A percentile compares a stretch with the other conserved stretches of the same genome.
Evolutionary conservation across 495 filamentous ascomycete species (phyloP).

Genomic region (Neurospora tetrasperma): DNA sequence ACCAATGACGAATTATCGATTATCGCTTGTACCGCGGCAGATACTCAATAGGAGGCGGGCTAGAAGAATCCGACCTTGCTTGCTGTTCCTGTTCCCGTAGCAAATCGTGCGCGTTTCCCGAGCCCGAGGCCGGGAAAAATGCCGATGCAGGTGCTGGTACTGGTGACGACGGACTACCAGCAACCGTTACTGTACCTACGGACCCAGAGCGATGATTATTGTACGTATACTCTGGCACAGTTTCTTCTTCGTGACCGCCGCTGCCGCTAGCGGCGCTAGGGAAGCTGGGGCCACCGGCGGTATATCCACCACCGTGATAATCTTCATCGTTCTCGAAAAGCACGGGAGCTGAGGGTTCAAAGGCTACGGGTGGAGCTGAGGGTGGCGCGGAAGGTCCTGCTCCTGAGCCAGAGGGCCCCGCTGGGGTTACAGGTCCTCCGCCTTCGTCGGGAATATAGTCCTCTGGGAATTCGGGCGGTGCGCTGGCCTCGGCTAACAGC

Average conservation of each 20-base stretch:
- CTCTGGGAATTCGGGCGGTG: slow-evolving; percentile 46
- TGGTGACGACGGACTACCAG: background rate
- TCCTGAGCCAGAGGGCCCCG: slow-evolving; percentile 2
- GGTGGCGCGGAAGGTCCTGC: slow-evolving; percentile 10
- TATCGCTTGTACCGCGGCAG: background rate
- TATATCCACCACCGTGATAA: background rate
- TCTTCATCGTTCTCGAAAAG: slow-evolving; percentile 56
- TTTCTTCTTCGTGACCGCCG: background rate
- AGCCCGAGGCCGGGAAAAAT: background rate
- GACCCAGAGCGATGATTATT: background rate
- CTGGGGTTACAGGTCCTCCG: slow-evolving; percentile 10
- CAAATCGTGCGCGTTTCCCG: background rate
- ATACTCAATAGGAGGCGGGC: background rate
- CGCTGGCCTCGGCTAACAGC: slow-evolving; percentile 60
- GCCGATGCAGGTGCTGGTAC: background rate
- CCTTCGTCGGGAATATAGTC: slow-evolving; percentile 30
- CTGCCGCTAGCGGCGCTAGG: background rate
- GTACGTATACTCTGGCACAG: background rate
- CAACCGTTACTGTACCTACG: background rate
- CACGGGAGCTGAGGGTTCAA: slow-evolving; percentile 54
- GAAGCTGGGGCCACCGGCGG: background rate
- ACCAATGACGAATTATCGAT: background rate
- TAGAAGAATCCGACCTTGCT: background rate
- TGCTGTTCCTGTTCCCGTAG: background rate
- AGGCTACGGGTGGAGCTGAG: slow-evolving; percentile 5